These are phyloP conservation scores for Dianthus caryophyllus DNA, from an alignment of 148 eudicot species.

Conservation along the genomic window DNA sequence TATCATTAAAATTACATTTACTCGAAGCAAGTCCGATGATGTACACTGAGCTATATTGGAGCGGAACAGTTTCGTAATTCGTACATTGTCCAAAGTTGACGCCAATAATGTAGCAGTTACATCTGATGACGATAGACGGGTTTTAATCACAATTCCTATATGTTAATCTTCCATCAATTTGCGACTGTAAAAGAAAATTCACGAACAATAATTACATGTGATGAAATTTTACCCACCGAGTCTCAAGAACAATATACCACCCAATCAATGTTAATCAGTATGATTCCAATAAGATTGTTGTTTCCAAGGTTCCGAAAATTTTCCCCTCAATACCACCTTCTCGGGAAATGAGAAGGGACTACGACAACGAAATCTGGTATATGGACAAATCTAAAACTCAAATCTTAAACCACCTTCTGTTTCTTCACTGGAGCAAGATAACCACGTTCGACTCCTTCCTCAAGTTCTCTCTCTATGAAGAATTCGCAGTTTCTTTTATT, in stretches of 20 bases:
- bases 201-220: not conserved
- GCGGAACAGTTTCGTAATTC: not conserved
- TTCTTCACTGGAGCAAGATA: conserved; percentile 26
- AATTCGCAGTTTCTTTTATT: conserved; percentile 39
- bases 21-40: conserved; percentile 7
- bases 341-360: not conserved
- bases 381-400: not conserved
- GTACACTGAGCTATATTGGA: not conserved
- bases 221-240: conserved; percentile 2
- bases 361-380: not conserved
- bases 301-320: not conserved
- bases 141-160: too few species aligned
- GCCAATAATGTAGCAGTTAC: conserved; percentile 6
- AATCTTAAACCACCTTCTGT: conserved; percentile 17
- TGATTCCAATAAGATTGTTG: not conserved
- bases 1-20: not conserved
- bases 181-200: too few species aligned
- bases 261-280: conserved; percentile 4
- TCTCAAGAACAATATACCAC: conserved; percentile 3
- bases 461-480: conserved; percentile 58
- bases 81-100: conserved; percentile 1
- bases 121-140: not conserved
- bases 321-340: not conserved
- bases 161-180: not conserved
- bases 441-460: conserved; percentile 43